Conservation (phyloP, 805 yeast genomes). For the Clavispora carvajalis region DNA sequence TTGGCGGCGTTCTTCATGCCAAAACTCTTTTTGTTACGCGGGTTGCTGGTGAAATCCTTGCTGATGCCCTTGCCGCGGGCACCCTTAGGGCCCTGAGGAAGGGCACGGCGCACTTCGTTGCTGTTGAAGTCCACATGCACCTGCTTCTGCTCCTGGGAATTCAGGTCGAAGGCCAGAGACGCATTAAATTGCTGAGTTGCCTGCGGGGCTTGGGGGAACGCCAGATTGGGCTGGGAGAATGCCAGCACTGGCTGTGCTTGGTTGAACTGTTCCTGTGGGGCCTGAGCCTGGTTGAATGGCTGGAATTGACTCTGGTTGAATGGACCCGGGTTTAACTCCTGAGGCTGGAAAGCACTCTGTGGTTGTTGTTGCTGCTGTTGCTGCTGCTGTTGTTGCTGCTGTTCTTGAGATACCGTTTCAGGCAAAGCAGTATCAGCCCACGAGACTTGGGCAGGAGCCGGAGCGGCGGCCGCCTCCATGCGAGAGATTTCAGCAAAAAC, state of each 20-base stretch:
- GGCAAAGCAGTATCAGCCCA: not conserved
- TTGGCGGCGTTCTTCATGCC: constrained; percentile 38
- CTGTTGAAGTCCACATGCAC: constrained; percentile 11
- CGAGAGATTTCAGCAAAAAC: constrained; percentile 51
- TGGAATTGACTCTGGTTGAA: not conserved
- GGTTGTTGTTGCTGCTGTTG: constrained; percentile 1
- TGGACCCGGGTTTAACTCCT: too few relatives aligned
- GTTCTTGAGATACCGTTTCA: not conserved
- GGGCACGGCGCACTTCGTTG: constrained; percentile 1
- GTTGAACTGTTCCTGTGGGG: not conserved
- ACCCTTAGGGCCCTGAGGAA: constrained; percentile 2
- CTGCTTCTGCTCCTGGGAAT: constrained; percentile 2
- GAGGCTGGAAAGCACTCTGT: not conserved
- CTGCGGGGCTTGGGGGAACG: not conserved
- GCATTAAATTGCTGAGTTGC: too few relatives aligned
- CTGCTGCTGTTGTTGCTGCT: constrained; percentile 5
- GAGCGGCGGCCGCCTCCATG: constrained; percentile 2
- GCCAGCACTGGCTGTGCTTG: constrained; percentile 1
- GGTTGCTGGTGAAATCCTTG: constrained; percentile 13
- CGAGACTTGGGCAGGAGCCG: not conserved
- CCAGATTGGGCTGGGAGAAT: not conserved
- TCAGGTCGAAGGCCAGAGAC: not conserved
- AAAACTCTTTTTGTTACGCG: constrained; percentile 18
- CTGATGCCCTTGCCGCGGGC: constrained; percentile 7
- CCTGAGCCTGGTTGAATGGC: not conserved